These are phyloP conservation scores for Colletotrichum costaricense DNA, from an alignment of 2,329 filamentous ascomycete species.

Conservation along the genomic window DNA sequence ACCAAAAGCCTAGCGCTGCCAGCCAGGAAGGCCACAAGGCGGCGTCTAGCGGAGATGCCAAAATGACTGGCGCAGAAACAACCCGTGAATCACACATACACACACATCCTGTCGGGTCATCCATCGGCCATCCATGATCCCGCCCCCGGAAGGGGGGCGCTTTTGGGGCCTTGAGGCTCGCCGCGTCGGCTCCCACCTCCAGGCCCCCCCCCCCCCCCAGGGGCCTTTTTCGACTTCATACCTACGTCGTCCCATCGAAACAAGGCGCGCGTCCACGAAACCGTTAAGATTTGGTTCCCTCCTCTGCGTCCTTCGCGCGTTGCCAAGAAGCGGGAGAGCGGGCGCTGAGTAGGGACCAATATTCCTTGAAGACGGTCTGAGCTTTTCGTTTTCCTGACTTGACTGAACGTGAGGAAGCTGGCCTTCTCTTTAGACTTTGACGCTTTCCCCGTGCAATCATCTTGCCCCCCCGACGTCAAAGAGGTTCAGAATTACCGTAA, in stretches of 20 bases:
- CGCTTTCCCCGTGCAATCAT: background rate
- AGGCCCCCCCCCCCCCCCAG: no score
- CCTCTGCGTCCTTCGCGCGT: background rate
- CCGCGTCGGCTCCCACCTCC: no score
- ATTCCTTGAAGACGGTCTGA: background rate
- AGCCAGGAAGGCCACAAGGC: no score
- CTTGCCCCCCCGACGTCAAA: no score
- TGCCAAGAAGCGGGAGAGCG: background rate
- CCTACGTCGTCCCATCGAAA: background rate
- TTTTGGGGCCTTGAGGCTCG: no score
- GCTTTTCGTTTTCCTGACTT: background rate
- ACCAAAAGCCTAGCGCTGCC: no score
- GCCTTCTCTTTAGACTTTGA: background rate
- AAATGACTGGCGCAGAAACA: background rate
- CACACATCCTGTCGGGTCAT: background rate
- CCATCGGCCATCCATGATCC: background rate
- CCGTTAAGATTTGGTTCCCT: background rate
- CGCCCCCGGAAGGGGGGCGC: no score
- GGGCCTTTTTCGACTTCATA: background rate
- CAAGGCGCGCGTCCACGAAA: background rate
- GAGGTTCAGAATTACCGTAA: no score
- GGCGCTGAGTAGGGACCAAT: background rate
- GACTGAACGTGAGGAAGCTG: background rate
- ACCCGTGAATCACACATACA: background rate
- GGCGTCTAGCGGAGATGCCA: background rate